Base-by-base conservation (phyloP, 1,139 yeast genomes). In the Trichomonascaceae sp. region DNA sequence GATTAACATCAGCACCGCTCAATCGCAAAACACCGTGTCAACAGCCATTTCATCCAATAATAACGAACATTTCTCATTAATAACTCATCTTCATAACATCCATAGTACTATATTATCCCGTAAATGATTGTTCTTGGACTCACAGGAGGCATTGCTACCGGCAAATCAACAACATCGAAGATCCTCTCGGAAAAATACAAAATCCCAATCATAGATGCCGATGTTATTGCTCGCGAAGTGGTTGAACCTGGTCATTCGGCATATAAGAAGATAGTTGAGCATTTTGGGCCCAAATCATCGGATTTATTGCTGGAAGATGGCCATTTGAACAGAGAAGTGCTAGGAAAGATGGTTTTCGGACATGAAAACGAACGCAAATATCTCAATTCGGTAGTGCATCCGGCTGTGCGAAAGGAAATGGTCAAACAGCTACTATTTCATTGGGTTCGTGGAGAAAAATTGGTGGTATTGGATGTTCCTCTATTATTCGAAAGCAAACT, bases 141-240 rank as follows among this genome's bases (percentile, higher is more conserved):
- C 24, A 93, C 99, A 0, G 99, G 99, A 0, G 97, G 97, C 0
- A 93, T 93, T 52, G 96, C 97, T 9, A 80, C 95, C 4, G 99
- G 99, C 1, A 95, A 95, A 67, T 86, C 96, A 13, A 91, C 98
- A 0, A 98, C 89, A 0, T 88, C 97, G 0, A 68, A 72, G 17
- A 70, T 78, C 30, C 72, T 93, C 10, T 59, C 69, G 7, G 79
- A 81, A 13, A 72, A 80, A 22, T 78, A 85, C 61, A 65, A 73
- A 1, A 46, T 87, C 18, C 78, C 85, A 0, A 70, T 95, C 1
- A 76, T 95, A 1, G 99, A 95, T 71, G 98, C 99, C 1, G 99
- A 95, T 67, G 67, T 80, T 52, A 84, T 95, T 49, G 98, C 99
- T 0, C 78, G 85, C 57, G 82, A 89, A 60, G 88, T 91, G 13